Conservation (phyloP, 1,284 basidiomycete species). For the Ustilago shanxiensis region DNA sequence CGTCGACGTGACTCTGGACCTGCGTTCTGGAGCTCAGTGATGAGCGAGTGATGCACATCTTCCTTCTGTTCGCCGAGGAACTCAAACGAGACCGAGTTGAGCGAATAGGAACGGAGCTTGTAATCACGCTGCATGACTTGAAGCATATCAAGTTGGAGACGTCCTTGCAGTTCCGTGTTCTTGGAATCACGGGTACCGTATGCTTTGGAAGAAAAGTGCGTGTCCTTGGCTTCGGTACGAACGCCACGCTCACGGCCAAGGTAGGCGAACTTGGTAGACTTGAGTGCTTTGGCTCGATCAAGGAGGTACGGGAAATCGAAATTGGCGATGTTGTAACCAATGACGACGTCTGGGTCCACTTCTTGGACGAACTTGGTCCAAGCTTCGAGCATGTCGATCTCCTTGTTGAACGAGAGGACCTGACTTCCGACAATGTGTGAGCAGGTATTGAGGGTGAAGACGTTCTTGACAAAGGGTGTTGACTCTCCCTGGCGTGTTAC, state of each 20-base stretch:
- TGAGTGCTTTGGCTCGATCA: conserved; percentile 67
- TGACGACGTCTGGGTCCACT: conserved; percentile 68
- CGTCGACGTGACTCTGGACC: conserved; percentile 68
- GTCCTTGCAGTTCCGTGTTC: conserved; percentile 67
- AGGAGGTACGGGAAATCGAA: conserved; percentile 70
- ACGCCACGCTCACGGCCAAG: conserved; percentile 65
- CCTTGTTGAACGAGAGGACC: conserved; percentile 65
- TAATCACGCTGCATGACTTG: conserved; percentile 70
- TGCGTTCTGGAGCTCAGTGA: conserved; percentile 69
- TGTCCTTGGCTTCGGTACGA: conserved; percentile 68
- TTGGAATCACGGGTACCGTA: conserved; percentile 70
- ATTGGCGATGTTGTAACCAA: conserved; percentile 70
- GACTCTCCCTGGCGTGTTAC: conserved; percentile 69
- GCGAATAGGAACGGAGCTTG: conserved; percentile 68
- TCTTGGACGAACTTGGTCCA: conserved; percentile 68
- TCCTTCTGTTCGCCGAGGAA: conserved; percentile 70
- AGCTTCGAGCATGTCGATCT: conserved; percentile 65
- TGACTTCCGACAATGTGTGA: conserved; percentile 69
- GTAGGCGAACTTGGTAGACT: conserved; percentile 65
- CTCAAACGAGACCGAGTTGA: conserved; percentile 69
- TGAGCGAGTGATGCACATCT: conserved; percentile 69
- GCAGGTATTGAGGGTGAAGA: conserved; percentile 68
- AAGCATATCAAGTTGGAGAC: conserved; percentile 70
- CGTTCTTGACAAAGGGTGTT: conserved; percentile 68
- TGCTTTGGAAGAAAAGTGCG: conserved; percentile 70